Base-by-base conservation (phyloP, 192 early-diverging fungal species). In the Umbelopsis sp. region DNA sequence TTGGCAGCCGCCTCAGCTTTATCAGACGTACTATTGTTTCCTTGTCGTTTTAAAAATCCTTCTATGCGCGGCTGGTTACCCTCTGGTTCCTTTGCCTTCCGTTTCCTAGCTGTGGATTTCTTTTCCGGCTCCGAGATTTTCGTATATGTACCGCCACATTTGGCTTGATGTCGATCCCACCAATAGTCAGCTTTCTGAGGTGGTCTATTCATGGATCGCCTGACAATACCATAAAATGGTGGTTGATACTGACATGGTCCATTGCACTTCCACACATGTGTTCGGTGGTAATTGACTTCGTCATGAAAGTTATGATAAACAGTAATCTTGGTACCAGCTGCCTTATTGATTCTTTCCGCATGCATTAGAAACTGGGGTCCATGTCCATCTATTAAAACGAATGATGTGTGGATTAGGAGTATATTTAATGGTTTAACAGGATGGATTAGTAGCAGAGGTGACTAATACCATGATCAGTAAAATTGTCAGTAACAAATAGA, bases 261-360 rank as follows among this genome's bases (percentile, higher is more conserved):
- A 65, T 83, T 66, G 68, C 90, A 91, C 53, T 85, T 82, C 90
- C 90, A 91, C 2, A 90, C 72, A 74, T 91, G 90, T 1, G 82
- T 86, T n/a, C 80, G 76, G 36, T 91, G 88, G 68, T 87, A 79
- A 44, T 83, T 66, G 1, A 91, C 90, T 70, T 91, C 90, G 41
- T 91, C 87, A 47, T 80, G 82, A 66, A 91, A 91, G 45, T 76
- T 89, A 51, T 91, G 90, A 74, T 87, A 91, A 8, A 91, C 87
- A 16, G 89, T 86, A 29, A 91, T 87, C 10, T 83, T 77, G 0
- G 85, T 80, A 45, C 84, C 84, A 32, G 78, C 81, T 12, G 45
- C 65, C 10, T 73, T 43, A 65, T 87, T 91, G 47, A 91, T 86
- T 53, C 85, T 71, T 47, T 83, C 56, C 74, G 85, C 85, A 10